Evolutionary conservation across 2,329 filamentous ascomycete species (phyloP), one percentile per base, ranked within the genome.

Genomic region (Ilyonectria robusta): DNA sequence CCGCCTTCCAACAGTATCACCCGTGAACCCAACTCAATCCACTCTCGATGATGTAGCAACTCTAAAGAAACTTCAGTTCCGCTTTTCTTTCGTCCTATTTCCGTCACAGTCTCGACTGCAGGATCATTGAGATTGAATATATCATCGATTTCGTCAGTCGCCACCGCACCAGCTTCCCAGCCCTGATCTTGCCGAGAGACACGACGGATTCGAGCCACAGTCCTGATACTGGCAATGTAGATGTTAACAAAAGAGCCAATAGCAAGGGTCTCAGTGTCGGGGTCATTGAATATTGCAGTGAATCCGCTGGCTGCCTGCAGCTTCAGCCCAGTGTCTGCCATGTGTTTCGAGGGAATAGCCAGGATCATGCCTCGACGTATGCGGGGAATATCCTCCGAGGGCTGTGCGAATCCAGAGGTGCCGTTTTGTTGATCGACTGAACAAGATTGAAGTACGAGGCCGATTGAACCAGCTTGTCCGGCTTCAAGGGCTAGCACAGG

Each of bases 401-500:
- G 15, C 11, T 50, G 56, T 29, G 26, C 50, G n/a, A 37, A 46
- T 8, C 60, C 61, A 21, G 57, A 21, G 29, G 37, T 65, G 17
- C 50, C 66, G 23, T 70, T 59, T 23, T 50, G 57, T n/a, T 66
- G 50, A 23, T 55, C 40, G n/a, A 60, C 65, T 4, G 33, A 53
- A 33, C 50, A 73, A 2, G 80, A 73, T 35, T 87, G 83, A n/a
- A 92, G 86, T 3, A 92, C 86, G 57, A 98, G 84, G 0, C 95
- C 95, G 60, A 99, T 88, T 0, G 95, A 98, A 1, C 95, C 96
- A 6, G 95, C 94, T 80, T 99, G 95, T 10, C 94, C 94, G 17
- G 91, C 87, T 57, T 91, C 87, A 8, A 98, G 86, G 0, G 87
- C 89, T 53, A 90, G 89, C 0, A 98, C 94, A 0, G 95, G 94